phyloP scores from a whole-genome alignment of 2,329 filamentous ascomycete genomes.

The Diaporthe helianthi region DNA sequence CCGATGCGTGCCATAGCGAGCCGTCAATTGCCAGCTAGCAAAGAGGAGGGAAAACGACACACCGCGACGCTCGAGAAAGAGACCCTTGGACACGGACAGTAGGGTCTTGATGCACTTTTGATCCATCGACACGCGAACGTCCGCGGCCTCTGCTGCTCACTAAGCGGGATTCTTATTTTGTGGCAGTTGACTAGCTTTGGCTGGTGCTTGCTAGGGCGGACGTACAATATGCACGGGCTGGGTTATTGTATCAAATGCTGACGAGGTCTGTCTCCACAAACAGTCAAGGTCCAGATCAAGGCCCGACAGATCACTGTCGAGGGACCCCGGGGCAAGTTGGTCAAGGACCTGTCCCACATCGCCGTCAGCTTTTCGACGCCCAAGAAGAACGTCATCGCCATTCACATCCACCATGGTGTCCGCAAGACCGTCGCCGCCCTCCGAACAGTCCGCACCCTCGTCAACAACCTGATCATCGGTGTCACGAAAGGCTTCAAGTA shows the following conservation, averaged over 20 bases:
- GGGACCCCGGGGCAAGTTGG: slow-evolving; percentile 95
- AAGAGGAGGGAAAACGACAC: slow-evolving; percentile 22
- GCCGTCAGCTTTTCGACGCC: slow-evolving; percentile 94
- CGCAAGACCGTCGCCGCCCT: slow-evolving; percentile 98
- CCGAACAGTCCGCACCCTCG: slow-evolving; percentile 95
- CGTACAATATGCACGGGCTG: not conserved
- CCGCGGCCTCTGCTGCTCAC: not conserved
- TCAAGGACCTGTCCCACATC: slow-evolving; percentile 95
- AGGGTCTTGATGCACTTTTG: not conserved
- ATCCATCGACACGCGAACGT: not conserved
- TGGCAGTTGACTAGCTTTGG: slow-evolving; percentile 23
- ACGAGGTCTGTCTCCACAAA: slow-evolving; percentile 45
- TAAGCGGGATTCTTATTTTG: not conserved
- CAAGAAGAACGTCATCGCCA: slow-evolving; percentile 86
- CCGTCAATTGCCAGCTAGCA: slow-evolving; percentile 30
- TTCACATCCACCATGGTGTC: slow-evolving; percentile 97
- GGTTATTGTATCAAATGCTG: slow-evolving; percentile 38
- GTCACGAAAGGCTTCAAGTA: slow-evolving; percentile 99
- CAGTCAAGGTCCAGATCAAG: slow-evolving; percentile 98
- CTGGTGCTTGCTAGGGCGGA: slow-evolving; percentile 5
- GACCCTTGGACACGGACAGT: not conserved
- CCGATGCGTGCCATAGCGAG: slow-evolving; percentile 27
- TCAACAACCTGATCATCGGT: slow-evolving; percentile 98
- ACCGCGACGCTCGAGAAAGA: not conserved
- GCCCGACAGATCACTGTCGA: slow-evolving; percentile 95